phyloP scores from a whole-genome alignment of 164 flowering plant species.

The Protea cynaroides region DNA sequence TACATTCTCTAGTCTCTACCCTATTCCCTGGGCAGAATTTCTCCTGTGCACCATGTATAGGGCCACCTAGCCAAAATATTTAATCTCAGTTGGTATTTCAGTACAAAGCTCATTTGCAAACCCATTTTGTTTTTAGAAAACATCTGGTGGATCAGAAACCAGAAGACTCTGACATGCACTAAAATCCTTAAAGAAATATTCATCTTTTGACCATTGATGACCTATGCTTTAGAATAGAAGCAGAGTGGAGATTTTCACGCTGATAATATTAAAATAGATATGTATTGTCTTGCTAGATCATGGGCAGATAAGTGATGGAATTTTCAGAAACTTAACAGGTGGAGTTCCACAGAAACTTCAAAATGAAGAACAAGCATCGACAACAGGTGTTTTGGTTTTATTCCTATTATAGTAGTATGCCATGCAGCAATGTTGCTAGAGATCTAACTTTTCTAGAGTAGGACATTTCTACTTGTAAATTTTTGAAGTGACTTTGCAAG shows the following conservation, averaged over 20 bases:
- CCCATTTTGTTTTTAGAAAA: too few species aligned
- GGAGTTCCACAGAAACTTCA: constrained; percentile 19
- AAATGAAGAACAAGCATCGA: constrained; percentile 16
- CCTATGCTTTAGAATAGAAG: background rate
- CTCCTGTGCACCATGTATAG: too few species aligned
- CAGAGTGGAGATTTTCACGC: background rate
- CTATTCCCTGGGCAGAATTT: too few species aligned
- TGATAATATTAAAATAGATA: too few species aligned
- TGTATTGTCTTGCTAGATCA: constrained; percentile 1
- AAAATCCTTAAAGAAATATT: too few species aligned
- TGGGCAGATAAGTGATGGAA: constrained; percentile 10
- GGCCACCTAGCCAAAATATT: too few species aligned
- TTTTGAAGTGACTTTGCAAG: background rate
- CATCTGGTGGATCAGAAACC: too few species aligned
- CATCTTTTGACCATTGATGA: background rate
- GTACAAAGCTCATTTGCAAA: too few species aligned
- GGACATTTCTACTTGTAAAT: background rate
- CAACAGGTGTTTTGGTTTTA: constrained; percentile 24
- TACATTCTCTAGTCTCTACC: too few species aligned
- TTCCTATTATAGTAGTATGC: background rate
- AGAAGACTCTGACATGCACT: too few species aligned
- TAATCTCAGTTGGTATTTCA: too few species aligned
- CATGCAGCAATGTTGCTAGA: too few species aligned
- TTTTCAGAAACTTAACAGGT: constrained; percentile 7
- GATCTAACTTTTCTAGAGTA: background rate